Percentiles rank a stretch among this genome's conserved stretches.
phyloP scores from a whole-genome alignment of 352 stramenopile genomes.

The Phytopythium montanum region DNA sequence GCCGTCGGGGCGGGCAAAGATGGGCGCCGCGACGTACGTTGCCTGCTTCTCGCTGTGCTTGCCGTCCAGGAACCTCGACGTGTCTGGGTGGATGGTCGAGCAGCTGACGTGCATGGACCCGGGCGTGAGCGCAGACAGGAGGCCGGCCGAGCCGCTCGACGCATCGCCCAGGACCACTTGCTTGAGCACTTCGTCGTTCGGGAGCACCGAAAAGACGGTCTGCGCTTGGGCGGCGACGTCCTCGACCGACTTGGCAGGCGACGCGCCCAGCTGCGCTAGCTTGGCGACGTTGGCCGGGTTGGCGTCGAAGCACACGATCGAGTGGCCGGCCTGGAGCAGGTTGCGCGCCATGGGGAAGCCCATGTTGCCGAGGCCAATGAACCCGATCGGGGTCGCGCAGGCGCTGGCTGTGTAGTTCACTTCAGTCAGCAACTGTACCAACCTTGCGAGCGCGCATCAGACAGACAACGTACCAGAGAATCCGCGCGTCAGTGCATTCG shows the following conservation, averaged over 20 bases:
- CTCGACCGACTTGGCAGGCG: conserved; percentile 30
- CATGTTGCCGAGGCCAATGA: conserved; percentile 93
- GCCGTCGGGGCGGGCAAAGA: conserved; percentile 71
- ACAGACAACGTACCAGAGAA: background rate
- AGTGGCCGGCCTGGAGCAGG: conserved; percentile 60
- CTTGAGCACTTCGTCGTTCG: conserved; percentile 59
- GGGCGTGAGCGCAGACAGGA: conserved; percentile 32
- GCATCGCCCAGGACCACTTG: conserved; percentile 32
- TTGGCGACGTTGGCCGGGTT: conserved; percentile 25
- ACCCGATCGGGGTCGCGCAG: conserved; percentile 42
- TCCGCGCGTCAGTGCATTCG: background rate
- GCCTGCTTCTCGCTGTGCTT: conserved; percentile 26
- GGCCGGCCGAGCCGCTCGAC: conserved; percentile 13
- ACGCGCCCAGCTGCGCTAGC: conserved; percentile 29
- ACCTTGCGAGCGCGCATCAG: background rate
- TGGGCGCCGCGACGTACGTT: conserved; percentile 53
- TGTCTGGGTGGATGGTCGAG: conserved; percentile 67
- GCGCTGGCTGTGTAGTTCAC: background rate
- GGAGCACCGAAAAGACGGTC: conserved; percentile 61
- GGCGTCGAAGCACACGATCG: conserved; percentile 64
- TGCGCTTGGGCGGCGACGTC: conserved; percentile 29
- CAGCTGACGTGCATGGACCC: conserved; percentile 59
- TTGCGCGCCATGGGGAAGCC: conserved; percentile 89
- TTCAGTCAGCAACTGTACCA: background rate
- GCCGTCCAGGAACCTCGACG: conserved; percentile 34